A percentile compares a stretch with the other conserved stretches of the same genome.
Evolutionary conservation across 768 basidiomycete species (phyloP).

Genomic region (Phlebiopsis flavidoalba): DNA sequence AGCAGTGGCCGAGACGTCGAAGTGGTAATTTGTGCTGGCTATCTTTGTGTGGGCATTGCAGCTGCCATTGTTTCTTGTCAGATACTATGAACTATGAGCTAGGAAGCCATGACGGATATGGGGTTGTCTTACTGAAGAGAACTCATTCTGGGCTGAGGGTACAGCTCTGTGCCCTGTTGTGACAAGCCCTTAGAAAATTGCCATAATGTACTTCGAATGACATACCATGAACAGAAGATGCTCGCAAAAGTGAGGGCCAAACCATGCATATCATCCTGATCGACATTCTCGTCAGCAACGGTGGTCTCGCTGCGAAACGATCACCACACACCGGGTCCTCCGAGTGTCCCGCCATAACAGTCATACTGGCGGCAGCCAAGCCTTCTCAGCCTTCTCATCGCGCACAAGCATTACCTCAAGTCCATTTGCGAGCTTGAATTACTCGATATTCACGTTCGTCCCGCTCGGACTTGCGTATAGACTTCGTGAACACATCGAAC

Average conservation of each 20-base stretch:
- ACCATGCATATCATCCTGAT: slow-evolving; percentile 82
- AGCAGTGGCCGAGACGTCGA: slow-evolving; percentile 60
- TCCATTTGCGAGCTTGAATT: slow-evolving; percentile 82
- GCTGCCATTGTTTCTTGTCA: slow-evolving; percentile 75
- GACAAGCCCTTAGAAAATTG: background rate
- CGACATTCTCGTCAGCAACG: background rate
- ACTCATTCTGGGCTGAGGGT: slow-evolving; percentile 92
- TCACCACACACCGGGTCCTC: slow-evolving; percentile 76
- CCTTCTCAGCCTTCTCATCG: slow-evolving; percentile 86
- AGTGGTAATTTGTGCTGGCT: slow-evolving; percentile 87
- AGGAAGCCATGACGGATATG: background rate
- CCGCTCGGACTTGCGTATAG: slow-evolving; percentile 65
- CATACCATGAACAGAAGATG: slow-evolving; percentile 93
- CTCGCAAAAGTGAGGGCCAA: slow-evolving; percentile 94
- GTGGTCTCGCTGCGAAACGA: background rate
- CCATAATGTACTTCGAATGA: background rate
- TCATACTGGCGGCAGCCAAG: slow-evolving; percentile 90
- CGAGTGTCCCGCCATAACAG: slow-evolving; percentile 91
- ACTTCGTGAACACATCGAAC: slow-evolving; percentile 42
- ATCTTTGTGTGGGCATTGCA: slow-evolving; percentile 94
- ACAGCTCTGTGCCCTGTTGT: slow-evolving; percentile 70
- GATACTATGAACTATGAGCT: slow-evolving; percentile 39
- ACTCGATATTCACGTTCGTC: slow-evolving; percentile 80
- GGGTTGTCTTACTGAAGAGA: slow-evolving; percentile 60
- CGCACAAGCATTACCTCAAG: slow-evolving; percentile 82